Conservation (phyloP, 2,329 filamentous ascomycete genomes). For the Sclerotinia nivalis region DNA sequence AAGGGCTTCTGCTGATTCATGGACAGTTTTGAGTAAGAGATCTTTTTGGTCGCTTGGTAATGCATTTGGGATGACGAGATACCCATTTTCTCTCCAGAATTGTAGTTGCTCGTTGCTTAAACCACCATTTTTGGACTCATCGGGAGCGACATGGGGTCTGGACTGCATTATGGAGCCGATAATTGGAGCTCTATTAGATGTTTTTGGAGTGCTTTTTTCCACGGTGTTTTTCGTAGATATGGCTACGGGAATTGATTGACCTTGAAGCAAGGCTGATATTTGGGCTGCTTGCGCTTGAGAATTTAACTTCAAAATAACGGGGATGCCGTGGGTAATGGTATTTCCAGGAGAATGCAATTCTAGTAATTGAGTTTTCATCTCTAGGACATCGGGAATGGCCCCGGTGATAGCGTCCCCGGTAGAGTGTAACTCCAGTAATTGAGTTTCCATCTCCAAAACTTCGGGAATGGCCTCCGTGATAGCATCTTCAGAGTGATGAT, state of each 20-base stretch:
- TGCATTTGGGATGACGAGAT: constrained; percentile 3
- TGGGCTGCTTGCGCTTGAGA: background rate
- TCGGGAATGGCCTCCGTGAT: too few species aligned
- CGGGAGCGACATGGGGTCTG: fast-evolving
- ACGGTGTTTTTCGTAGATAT: background rate
- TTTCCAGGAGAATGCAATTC: background rate
- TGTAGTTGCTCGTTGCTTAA: constrained; percentile 10
- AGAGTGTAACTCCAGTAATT: background rate
- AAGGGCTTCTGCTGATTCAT: constrained; percentile 3
- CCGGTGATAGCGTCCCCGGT: background rate
- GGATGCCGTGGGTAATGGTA: background rate
- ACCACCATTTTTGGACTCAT: background rate
- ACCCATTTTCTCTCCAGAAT: constrained; percentile 17
- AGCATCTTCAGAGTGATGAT: too few species aligned
- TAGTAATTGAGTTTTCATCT: background rate
- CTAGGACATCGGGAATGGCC: background rate
- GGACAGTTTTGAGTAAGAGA: constrained; percentile 1
- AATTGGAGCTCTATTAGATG: background rate
- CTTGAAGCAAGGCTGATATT: background rate
- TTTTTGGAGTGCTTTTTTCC: too few species aligned
- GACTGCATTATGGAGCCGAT: background rate
- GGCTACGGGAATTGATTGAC: background rate
- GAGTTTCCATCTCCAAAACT: background rate
- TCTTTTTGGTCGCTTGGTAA: background rate
- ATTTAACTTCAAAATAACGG: background rate